Base-by-base conservation (phyloP, 176 grass and related monocot genomes). In the Ensete ventricosum region DNA sequence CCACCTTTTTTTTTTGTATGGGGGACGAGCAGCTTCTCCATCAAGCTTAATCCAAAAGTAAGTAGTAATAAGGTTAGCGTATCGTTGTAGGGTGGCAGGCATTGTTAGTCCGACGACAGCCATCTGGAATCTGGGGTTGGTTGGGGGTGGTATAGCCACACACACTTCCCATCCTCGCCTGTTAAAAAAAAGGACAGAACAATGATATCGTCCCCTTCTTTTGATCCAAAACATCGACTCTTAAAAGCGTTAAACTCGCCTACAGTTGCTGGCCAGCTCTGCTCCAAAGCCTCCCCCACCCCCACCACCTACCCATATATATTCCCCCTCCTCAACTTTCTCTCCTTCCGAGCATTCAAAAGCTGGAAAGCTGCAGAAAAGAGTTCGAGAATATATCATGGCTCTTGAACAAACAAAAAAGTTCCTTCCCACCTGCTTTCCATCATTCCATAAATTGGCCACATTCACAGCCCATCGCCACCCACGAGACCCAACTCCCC, bases 321-420 rank as follows among this genome's bases (percentile, higher is more conserved):
- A n/a, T n/a, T n/a, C n/a, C n/a, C n/a, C 5, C 29, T 3, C 29
- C 34, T 3, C 34, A 43, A 73, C 92, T 96, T 96, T 96, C 92
- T 92, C 92, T 82, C 58, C 53, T 64, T n/a, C 89, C 82, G 92
- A 78, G 89, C 92, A 79, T 89, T 89, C 87, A 96, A 96, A 96
- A 80, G 58, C 86, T 54, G 26, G 54, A 50, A 73, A 64, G 71
- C 82, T 52, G 50, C 77, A 67, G 53, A 25, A 75, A 59, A 75
- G 79, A 62, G 70, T 67, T 50, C 20, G 48, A 80, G 60, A 76
- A 76, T 73, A 76, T n/a, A 76, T n/a, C 77, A 80, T 21, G 6
- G 27, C 81, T 75, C 49, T 25, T 13, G 50, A 73, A 62, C 76
- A 58, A 55, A 73, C 83, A 85, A 82, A 89, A 79, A 89, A 85